These are phyloP conservation scores for Epichloe hybrida DNA, from an alignment of 2,329 filamentous ascomycete species.

Conservation along the genomic window DNA sequence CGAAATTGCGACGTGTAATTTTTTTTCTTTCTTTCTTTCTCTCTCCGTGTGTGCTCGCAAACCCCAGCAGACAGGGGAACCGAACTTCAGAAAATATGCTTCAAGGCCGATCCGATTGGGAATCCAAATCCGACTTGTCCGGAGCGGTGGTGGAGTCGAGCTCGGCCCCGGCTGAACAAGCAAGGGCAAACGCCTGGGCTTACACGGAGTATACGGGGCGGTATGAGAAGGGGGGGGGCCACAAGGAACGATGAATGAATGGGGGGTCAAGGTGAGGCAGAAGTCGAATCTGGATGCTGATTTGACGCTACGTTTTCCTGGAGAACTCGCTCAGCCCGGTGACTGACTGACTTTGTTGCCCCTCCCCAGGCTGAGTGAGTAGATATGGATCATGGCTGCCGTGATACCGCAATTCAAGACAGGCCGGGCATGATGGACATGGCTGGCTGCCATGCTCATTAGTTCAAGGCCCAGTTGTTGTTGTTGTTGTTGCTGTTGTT, in stretches of 20 bases:
- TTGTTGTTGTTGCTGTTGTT: background rate
- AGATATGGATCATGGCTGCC: background rate
- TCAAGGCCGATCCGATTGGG: background rate
- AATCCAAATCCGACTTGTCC: background rate
- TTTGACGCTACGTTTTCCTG: background rate
- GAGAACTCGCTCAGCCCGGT: background rate
- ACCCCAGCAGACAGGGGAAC: background rate
- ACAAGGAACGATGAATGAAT: background rate
- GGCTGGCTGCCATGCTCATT: background rate
- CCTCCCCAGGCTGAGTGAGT: background rate
- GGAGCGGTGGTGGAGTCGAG: background rate
- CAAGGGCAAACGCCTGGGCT: too few relatives aligned
- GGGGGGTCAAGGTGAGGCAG: background rate
- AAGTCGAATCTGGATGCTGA: background rate
- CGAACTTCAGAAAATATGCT: background rate
- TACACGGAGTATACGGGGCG: background rate
- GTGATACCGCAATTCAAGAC: background rate
- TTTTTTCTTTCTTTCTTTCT: background rate
- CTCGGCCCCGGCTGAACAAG: background rate
- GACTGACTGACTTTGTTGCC: background rate
- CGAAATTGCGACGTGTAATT: constrained; percentile 1
- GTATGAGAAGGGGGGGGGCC: background rate
- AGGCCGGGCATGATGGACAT: background rate
- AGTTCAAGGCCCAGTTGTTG: background rate
- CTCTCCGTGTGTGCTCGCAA: background rate